Conservation (phyloP, 2,329 filamentous ascomycete species). For the Claviceps digitariae region DNA sequence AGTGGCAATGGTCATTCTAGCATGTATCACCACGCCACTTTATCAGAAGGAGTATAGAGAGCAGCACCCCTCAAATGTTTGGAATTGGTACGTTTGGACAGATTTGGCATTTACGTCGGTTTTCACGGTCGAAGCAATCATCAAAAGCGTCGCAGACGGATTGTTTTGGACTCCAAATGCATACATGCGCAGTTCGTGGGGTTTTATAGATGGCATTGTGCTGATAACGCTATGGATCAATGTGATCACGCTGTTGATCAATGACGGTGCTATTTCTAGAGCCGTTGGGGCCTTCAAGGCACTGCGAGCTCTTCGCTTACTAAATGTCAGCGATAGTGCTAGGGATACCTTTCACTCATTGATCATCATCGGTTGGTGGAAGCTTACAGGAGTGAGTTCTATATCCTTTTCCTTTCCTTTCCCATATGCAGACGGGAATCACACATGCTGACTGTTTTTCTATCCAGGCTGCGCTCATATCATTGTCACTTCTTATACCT, state of each 20-base stretch:
- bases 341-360: constrained; percentile 94
- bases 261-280: constrained; percentile 74
- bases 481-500: constrained; percentile 82
- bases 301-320: constrained; percentile 72
- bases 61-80: constrained; percentile 40
- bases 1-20: constrained; percentile 93
- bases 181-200: constrained; percentile 93
- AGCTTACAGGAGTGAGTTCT: constrained; percentile 62
- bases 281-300: constrained; percentile 96
- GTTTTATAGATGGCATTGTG: constrained; percentile 85
- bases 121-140: constrained; percentile 72
- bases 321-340: constrained; percentile 94
- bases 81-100: constrained; percentile 91
- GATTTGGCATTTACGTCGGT: constrained; percentile 80
- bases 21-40: constrained; percentile 84
- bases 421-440: not conserved
- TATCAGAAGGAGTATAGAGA: constrained; percentile 83
- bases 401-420: not conserved
- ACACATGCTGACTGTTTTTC: constrained; percentile 9
- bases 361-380: constrained; percentile 87
- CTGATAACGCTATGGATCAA: constrained; percentile 92
- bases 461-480: constrained; percentile 70
- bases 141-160: constrained; percentile 92
- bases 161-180: constrained; percentile 96
- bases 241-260: constrained; percentile 66